Evolutionary conservation across 2,329 filamentous ascomycete species (phyloP), one percentile per base, ranked within the genome.

Genomic region (Dryadomyces quercivorus): DNA sequence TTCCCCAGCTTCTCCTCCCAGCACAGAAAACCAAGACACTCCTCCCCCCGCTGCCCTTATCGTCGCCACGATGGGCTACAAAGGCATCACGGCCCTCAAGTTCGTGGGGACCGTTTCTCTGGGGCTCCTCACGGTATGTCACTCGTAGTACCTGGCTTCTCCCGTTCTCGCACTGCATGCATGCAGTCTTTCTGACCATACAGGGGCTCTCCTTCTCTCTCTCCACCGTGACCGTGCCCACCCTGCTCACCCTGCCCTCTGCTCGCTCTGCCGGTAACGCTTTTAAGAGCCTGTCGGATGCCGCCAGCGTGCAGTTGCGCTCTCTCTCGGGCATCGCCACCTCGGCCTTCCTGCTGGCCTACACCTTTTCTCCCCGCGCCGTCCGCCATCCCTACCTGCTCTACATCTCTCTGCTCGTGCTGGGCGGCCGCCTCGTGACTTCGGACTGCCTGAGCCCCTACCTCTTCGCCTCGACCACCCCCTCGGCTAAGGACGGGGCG

Each of bases 51-150:
- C n/a, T n/a, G 26, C 26, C 26, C 26, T 31, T 31, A 31, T 31
- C n/a, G 1, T 46, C 18, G 36, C 45, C 48, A 56, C 46, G 69
- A 86, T 89, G 80, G 76, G 81, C 62, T 81, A 78, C 63, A 82
- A 77, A 63, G 81, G 82, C 65, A 76, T 95, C 65, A 84, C 88
- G 55, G 72, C 86, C 68, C 82, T 87, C 73, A 96, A 97, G 74
- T 95, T 96, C 68, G 86, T 96, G 61, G 92, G 92, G 65, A 94
- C 89, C 52, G 81, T 95, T 61, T 92, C 86, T 63, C 78, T 96
- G 56, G 92, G 92, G 59, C 78, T 96, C 55, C 72, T 95, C 68
- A 95, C 90, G 57, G 90, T 95, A 80, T 13, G 43, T 38, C 40
- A 31, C 18, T 44, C 38, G 46, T 44, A 9, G 7, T 31, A 18